Percentiles rank a stretch among this genome's conserved stretches.
Evolutionary conservation across 2,329 filamentous ascomycete genomes (phyloP).

Genomic region (Tolypocladium guangdongense): DNA sequence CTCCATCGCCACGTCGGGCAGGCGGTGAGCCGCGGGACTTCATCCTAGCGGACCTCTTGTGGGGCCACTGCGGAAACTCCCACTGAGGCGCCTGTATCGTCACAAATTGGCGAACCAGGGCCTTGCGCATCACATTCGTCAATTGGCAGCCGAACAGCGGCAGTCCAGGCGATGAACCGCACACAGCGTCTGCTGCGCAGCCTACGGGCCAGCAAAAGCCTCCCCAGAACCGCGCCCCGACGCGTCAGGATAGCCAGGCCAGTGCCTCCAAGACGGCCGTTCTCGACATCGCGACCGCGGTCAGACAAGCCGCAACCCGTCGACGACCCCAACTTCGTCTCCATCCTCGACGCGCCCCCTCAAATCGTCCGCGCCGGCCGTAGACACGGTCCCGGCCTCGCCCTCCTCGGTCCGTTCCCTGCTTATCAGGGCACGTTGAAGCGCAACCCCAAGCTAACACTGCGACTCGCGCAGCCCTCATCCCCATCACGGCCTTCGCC

Average conservation of each 20-base stretch:
- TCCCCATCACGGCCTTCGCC: slow-evolving; percentile 81
- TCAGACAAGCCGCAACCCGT: slow-evolving; percentile 36
- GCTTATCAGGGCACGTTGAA: neutral
- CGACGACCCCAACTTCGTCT: slow-evolving; percentile 71
- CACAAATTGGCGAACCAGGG: neutral
- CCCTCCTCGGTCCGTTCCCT: slow-evolving; percentile 52
- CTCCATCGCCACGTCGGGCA: slow-evolving; percentile 3
- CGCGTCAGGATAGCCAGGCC: slow-evolving; percentile 1
- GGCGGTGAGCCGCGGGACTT: slow-evolving; percentile 5
- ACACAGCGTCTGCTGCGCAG: slow-evolving; percentile 13
- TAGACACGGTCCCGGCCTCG: slow-evolving; percentile 66
- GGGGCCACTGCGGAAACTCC: neutral
- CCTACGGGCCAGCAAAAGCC: slow-evolving; percentile 8
- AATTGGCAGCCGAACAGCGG: neutral
- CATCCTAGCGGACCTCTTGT: neutral
- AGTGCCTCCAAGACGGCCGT: slow-evolving; percentile 3
- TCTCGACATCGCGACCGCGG: slow-evolving; percentile 8
- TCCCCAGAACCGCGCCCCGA: neutral
- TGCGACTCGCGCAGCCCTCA: slow-evolving; percentile 46
- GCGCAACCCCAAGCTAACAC: neutral
- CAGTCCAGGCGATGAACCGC: slow-evolving; percentile 14
- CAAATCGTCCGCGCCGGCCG: slow-evolving; percentile 65
- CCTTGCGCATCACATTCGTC: neutral
- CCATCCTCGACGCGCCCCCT: slow-evolving; percentile 78
- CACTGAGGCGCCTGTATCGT: neutral